Conservation (phyloP, 2,329 filamentous ascomycete species). For the Colletotrichum orbiculare region DNA sequence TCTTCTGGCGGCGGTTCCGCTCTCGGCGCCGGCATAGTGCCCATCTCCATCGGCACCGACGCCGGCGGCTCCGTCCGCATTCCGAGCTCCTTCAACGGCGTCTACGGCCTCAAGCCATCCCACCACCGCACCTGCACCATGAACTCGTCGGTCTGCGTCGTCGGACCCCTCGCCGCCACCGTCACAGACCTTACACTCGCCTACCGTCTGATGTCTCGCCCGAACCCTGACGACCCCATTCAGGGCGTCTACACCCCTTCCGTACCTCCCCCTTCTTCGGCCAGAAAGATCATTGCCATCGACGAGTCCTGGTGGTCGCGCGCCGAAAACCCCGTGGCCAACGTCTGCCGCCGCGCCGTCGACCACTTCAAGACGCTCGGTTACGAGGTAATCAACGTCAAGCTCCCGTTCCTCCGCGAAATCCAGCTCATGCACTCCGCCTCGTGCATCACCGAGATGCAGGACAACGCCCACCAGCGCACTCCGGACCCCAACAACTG, state of each 20-base stretch:
- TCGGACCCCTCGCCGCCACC: constrained; percentile 80
- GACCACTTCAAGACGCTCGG: constrained; percentile 64
- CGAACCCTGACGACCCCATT: constrained; percentile 67
- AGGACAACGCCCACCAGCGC: constrained; percentile 53
- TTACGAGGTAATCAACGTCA: constrained; percentile 67
- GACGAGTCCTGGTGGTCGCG: constrained; percentile 62
- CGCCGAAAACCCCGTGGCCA: constrained; percentile 70
- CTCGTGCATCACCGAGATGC: constrained; percentile 80
- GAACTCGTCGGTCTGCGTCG: constrained; percentile 68
- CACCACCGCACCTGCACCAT: constrained; percentile 75
- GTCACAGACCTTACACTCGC: constrained; percentile 82
- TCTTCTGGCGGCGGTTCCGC: constrained; percentile 81
- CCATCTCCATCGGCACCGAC: constrained; percentile 80
- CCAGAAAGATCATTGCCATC: constrained; percentile 76
- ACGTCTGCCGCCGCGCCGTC: constrained; percentile 71
- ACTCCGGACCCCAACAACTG: constrained; percentile 58
- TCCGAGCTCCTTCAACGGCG: constrained; percentile 79
- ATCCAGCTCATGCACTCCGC: constrained; percentile 82
- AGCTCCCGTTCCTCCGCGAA: constrained; percentile 74
- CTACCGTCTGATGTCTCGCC: constrained; percentile 83
- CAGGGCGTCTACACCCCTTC: constrained; percentile 74
- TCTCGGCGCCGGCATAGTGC: constrained; percentile 76
- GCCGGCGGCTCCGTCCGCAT: constrained; percentile 80
- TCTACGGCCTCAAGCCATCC: constrained; percentile 84
- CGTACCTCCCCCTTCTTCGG: constrained; percentile 51